phyloP scores from a whole-genome alignment of 345 rosid genomes.

The Eucalyptus erythrocorys region DNA sequence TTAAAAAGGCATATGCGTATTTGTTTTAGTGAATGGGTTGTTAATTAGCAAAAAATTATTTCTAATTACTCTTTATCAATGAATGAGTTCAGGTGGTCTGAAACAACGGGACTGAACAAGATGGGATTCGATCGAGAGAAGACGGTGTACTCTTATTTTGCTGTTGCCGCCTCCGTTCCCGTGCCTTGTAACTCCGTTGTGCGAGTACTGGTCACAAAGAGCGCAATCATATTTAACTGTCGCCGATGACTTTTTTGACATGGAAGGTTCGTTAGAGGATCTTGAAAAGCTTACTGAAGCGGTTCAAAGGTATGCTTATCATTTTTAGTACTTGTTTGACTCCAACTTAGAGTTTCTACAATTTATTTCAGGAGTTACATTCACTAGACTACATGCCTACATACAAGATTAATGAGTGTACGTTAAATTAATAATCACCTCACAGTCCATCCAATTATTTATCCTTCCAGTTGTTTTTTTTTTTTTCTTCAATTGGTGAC shows the following conservation, averaged over 20 bases:
- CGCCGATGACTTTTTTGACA: slow-evolving; percentile 60
- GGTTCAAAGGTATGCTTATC: slow-evolving; percentile 20
- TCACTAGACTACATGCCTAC: background rate
- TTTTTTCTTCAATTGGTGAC: background rate
- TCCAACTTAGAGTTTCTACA: background rate
- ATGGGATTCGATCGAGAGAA: slow-evolving; percentile 64
- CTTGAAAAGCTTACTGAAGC: slow-evolving; percentile 32
- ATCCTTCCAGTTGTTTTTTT: background rate
- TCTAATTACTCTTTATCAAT: background rate
- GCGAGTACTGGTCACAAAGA: slow-evolving; percentile 25
- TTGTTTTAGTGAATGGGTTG: background rate
- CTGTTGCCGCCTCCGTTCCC: slow-evolving; percentile 13
- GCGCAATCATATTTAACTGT: slow-evolving; percentile 35
- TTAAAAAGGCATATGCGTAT: slow-evolving; percentile 15
- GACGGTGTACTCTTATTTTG: slow-evolving; percentile 50
- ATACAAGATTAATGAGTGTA: no score
- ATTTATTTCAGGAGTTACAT: background rate
- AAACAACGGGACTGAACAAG: slow-evolving; percentile 25
- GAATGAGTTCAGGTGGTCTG: slow-evolving; percentile 31
- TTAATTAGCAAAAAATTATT: background rate
- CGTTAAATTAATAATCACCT: background rate
- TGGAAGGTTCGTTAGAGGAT: slow-evolving; percentile 35
- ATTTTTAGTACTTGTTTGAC: background rate
- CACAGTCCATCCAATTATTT: background rate
- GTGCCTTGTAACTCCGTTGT: slow-evolving; percentile 18